phyloP scores from a whole-genome alignment of 148 eudicot species.

The Polygonum maritimum region DNA sequence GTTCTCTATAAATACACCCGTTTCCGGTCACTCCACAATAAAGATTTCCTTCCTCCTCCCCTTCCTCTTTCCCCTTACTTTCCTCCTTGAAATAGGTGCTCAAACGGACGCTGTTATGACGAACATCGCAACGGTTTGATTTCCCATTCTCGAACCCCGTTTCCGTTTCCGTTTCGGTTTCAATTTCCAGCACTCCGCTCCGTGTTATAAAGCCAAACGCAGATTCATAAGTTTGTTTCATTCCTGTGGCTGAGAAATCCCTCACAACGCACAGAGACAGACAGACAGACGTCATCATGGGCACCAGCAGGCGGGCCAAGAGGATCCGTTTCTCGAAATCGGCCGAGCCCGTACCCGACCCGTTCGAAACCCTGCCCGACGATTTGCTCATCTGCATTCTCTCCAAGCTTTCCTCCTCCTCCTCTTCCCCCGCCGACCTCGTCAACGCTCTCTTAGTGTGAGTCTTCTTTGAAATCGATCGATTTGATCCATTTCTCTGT shows the following conservation, averaged over 20 bases:
- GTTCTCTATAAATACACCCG: not conserved
- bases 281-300: not conserved
- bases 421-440: conserved; percentile 14
- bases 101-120: not conserved
- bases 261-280: not conserved
- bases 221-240: not conserved
- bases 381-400: conserved; percentile 15
- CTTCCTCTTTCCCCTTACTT: not conserved
- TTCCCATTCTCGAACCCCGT: not conserved
- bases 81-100: not conserved
- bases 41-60: not conserved
- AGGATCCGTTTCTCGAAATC: not conserved
- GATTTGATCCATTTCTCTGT: not conserved
- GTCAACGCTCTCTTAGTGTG: conserved; percentile 12
- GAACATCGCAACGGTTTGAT: conserved; percentile 1
- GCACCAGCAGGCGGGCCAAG: not conserved
- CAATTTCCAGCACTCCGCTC: not conserved
- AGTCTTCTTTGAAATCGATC: not conserved
- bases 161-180: not conserved
- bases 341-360: not conserved
- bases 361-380: conserved; percentile 16
- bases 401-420: conserved; percentile 13
- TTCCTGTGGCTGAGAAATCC: not conserved
- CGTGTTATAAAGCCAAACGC: not conserved
- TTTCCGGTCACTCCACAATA: not conserved